A percentile compares a stretch with the other conserved stretches of the same genome.
These are phyloP conservation scores for Pichia sp. DNA, from an alignment of 1,139 yeast species.

Conservation along the genomic window DNA sequence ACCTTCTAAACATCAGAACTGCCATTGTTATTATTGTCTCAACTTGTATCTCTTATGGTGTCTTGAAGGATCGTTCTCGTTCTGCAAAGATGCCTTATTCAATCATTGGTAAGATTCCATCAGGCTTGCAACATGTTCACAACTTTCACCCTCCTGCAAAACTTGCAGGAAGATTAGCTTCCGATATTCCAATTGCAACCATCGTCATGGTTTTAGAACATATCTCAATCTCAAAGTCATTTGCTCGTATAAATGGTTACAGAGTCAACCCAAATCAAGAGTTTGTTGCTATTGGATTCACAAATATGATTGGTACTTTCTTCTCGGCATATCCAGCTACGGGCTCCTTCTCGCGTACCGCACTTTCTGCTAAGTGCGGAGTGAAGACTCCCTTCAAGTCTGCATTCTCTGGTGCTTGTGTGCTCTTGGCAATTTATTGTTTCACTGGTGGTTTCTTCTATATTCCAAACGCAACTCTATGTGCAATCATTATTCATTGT, in stretches of 20 bases:
- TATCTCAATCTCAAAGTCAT: slow-evolving; percentile 87
- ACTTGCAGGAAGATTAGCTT: slow-evolving; percentile 53
- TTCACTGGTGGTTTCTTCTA: slow-evolving; percentile 77
- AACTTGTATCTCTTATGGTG: slow-evolving; percentile 59
- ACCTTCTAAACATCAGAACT: slow-evolving; percentile 66
- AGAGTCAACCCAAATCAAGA: slow-evolving; percentile 90
- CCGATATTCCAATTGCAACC: slow-evolving; percentile 77
- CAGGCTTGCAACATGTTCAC: slow-evolving; percentile 75
- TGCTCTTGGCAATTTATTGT: slow-evolving; percentile 74
- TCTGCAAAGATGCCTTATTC: slow-evolving; percentile 37
- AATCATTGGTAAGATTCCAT: slow-evolving; percentile 71
- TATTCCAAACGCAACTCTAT: slow-evolving; percentile 81
- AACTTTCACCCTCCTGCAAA: slow-evolving; percentile 61
- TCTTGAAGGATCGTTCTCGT: slow-evolving; percentile 17
- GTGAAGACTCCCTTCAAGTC: slow-evolving; percentile 93
- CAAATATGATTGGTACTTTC: slow-evolving; percentile 83
- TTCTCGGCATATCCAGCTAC: slow-evolving; percentile 94
- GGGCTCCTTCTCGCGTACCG: slow-evolving; percentile 92
- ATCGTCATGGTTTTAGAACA: slow-evolving; percentile 81
- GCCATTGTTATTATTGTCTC: slow-evolving; percentile 75
- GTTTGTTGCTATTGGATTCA: slow-evolving; percentile 85
- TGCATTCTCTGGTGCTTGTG: slow-evolving; percentile 82
- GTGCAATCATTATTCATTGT: slow-evolving; percentile 88
- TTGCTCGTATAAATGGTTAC: slow-evolving; percentile 87
- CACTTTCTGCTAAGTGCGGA: slow-evolving; percentile 90